Base-by-base conservation (phyloP, 2,329 filamentous ascomycete species). In the Apiospora aurea region DNA sequence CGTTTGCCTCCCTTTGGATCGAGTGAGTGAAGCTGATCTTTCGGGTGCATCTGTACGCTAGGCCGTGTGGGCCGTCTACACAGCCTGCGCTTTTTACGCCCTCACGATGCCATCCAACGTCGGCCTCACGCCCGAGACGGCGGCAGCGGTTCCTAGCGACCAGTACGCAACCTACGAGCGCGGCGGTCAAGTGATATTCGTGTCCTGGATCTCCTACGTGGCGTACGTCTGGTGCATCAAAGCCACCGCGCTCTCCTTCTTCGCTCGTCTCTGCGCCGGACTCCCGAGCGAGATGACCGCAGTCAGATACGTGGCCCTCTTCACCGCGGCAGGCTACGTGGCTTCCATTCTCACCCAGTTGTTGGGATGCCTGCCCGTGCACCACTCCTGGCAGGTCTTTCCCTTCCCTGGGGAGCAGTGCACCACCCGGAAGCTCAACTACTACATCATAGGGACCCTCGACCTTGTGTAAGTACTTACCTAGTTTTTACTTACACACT, bases 371-470 rank as follows among this genome's bases (percentile, higher is more conserved):
- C 66, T 73, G 21, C 71, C 71, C 21, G 51, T 71, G 18, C n/a
- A 44, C n/a, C 68, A 57, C 34, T 71, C 49, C 14, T 73, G 69
- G 71, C 69, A 73, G 44, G 69, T 72, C 11, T n/a, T 53, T 11
- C 71, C 71, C 5, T 72, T 71, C 34, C 71, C 71, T 2, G 71
- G 71, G 47, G 71, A 72, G 16, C 24, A 72, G 29, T 72, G 71
- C 69, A 70, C 69, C 1, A 41, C 69, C 26, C 69, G 69, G 16
- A 72, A 70, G 21, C 38, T 47, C 61, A 72, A 72, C 41, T 72
- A 71, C 49, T 68, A 69, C 7, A 53, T 69, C 29, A 71, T 72
- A n/a, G 69, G 41, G 4, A 18, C 29, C n/a, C 69, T 72, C 26
- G 69, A 72, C 13, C n/a, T n/a, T n/a, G n/a, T n/a, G n/a, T n/a